Evolutionary conservation across 2,329 filamentous ascomycete genomes (phyloP), one percentile per base, ranked within the genome.

Genomic region (Ophiostoma australiae): DNA sequence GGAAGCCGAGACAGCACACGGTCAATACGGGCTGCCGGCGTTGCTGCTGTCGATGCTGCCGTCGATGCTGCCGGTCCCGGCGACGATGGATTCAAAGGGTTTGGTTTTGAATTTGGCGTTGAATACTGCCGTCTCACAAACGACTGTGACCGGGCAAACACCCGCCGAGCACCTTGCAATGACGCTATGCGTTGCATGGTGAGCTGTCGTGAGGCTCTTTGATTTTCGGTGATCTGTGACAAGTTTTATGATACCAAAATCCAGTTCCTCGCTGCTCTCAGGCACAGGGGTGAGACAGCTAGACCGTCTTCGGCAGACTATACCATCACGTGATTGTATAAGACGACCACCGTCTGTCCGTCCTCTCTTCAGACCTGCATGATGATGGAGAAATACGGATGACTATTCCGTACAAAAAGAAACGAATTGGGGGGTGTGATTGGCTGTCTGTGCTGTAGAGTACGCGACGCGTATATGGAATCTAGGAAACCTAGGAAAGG

Each of bases 1-100:
- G 92, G 93, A 8, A 91, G 84, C 73, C 84, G 84, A 41, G 80
- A 73, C 31, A 86, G 82, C 76, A 88, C 79, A 58, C 80, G 80
- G 71, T 83, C 79, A 71, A 83, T 78, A 17, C 48, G 58, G 31
- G 63, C 37, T 4, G n/a, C 11, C 4, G 41, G 15, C 13, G 52
- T 4, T 27, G 52, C 8, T 58, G 52, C 44, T 27, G 37, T 10
- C 37, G 37, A 10, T 39, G 37, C 5, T 20, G 55, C 13, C 4
- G 70, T 15, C 4, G 37, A 27, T 13, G 55, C 20, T n/a, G 69
- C 37, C 20, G 52, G 17, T 41, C n/a, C 7, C 17, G 68, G 7
- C n/a, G 58, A 35, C 58, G 58, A 11, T 35, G 31, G 13, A 7
- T 20, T 48, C 6, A 31, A 35, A 10, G 61, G 33, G 39, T 11